Percentiles rank a stretch among this genome's conserved stretches.
Evolutionary conservation across 176 grass and related monocot genomes (phyloP).

Genomic region (Carex littledalei): DNA sequence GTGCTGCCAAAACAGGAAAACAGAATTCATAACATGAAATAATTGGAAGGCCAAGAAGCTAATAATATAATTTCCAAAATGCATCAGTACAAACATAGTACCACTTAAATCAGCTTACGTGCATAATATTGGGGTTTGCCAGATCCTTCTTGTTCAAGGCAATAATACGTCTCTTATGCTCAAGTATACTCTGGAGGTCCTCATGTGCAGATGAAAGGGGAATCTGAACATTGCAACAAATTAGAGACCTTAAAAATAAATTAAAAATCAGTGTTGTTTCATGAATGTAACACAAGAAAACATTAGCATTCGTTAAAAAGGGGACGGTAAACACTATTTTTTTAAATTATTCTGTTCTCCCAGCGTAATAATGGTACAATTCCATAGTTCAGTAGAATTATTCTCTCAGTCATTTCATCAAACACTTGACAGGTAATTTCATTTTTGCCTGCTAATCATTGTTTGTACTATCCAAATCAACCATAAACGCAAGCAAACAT

Average conservation of each 20-base stretch:
- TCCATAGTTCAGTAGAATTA: neutral
- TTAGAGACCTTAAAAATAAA: slow-evolving; percentile 22
- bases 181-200: slow-evolving; percentile 62
- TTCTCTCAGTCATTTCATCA: slow-evolving; percentile 13
- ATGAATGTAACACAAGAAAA: neutral
- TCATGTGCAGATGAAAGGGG: slow-evolving; percentile 80
- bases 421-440: neutral
- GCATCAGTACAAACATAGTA: slow-evolving; percentile 17
- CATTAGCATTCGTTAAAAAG: neutral
- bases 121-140: slow-evolving; percentile 88
- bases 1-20: slow-evolving; percentile 45
- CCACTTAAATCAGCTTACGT: slow-evolving; percentile 34
- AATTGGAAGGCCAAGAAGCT: neutral
- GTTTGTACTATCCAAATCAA: neutral
- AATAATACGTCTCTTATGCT: slow-evolving; percentile 73
- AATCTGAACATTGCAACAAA: slow-evolving; percentile 44
- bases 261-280: neutral
- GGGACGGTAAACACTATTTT: neutral
- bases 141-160: slow-evolving; percentile 97
- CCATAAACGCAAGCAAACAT: neutral
- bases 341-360: neutral
- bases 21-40: neutral
- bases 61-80: neutral
- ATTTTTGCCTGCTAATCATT: neutral
- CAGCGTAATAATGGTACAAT: neutral